Base-by-base conservation (phyloP, 306 rosid species). In the Cucurbita ficifolia region DNA sequence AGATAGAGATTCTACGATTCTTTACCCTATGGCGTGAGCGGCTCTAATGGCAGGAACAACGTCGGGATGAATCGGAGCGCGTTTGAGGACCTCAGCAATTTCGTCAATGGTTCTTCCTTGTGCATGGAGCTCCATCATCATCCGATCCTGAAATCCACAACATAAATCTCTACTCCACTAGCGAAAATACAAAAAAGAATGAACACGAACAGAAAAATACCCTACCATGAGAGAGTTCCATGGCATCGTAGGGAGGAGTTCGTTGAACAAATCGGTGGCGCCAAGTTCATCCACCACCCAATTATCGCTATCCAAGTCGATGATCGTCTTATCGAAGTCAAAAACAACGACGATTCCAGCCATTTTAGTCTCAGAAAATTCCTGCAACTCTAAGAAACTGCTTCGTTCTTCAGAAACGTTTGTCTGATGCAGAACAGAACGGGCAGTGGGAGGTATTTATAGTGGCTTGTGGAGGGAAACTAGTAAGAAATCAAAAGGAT, bases 81-180 rank as follows among this genome's bases (percentile, higher is more conserved):
- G 77, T 40, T 79, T 81, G 39, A 90, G 85, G 64, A 84, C 89
- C 17, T 74, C 81, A 3, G 21, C 78, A 73, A 85, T 79, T 2
- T 90, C 92, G 21, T 84, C 74, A 36, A 83, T 82, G 49, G 96
- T 85, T 78, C 54, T 79, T 9, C 90, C 95, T 77, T 59, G 63
- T 43, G 77, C 72, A 81, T 85, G 87, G 76, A 90, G 70, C 85
- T 88, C 97, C 80, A 70, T 72, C 97, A 88, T 88, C 89, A 88
- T 87, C 82, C 69, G 80, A 58, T 92, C 96, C 96, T 92, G 68
- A 29, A 29, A 74, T n/a, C 10, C 29, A n/a, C 2, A 38, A 0
- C 4, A 36, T 17, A 10, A 63, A 63, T 39, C 17, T 63, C 70
- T 5, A 12, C 0, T 39, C 9, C 17, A 16, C 24, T n/a, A 38